Evolutionary conservation across 1,139 yeast genomes (phyloP).

Genomic region (Pneumocystis oryctolagi): DNA sequence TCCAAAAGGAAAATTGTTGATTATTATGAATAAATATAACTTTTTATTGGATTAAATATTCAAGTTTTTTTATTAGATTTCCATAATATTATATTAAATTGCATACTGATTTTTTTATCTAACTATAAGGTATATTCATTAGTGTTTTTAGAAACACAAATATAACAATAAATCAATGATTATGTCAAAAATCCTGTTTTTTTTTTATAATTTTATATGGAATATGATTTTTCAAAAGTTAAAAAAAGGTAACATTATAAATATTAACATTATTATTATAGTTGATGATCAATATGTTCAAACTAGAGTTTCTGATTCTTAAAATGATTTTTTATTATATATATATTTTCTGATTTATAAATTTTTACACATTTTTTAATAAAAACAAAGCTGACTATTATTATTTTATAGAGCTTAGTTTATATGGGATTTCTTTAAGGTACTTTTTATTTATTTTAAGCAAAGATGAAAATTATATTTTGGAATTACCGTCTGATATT

Average conservation of each 20-base stretch:
- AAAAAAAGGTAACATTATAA: neutral
- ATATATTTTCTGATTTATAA: neutral
- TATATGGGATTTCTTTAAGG: neutral
- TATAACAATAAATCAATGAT: neutral
- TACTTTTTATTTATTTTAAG: neutral
- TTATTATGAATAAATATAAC: no score
- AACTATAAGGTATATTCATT: neutral
- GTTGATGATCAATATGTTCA: neutral
- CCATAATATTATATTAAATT: neutral
- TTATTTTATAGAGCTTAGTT: neutral
- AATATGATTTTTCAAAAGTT: neutral
- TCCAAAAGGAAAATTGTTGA: no score
- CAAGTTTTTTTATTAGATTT: neutral
- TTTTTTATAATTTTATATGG: neutral
- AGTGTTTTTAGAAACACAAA: neutral
- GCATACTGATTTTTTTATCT: neutral
- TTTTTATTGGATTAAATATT: neutral
- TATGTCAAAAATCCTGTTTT: neutral
- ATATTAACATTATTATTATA: neutral
- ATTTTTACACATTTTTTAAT: neutral
- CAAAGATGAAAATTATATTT: neutral
- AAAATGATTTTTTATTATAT: neutral
- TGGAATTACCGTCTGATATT: constrained; percentile 1
- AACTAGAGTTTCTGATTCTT: neutral
- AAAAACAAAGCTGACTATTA: neutral